These are phyloP conservation scores for Populus simonii DNA, from an alignment of 345 rosid genomes.

Conservation along the genomic window DNA sequence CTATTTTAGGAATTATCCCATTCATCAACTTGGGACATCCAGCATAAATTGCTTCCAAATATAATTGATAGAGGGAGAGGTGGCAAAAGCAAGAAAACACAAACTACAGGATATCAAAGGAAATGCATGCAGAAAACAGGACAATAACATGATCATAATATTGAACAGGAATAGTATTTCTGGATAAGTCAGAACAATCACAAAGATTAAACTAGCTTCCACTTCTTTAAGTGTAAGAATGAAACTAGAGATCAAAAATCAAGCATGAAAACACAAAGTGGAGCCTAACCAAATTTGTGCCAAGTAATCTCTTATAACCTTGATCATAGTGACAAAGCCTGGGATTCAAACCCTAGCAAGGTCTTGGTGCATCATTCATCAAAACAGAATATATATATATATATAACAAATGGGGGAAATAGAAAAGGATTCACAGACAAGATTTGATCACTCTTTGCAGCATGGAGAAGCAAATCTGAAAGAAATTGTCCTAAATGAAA, in stretches of 20 bases:
- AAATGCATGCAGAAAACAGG: background rate
- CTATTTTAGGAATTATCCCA: background rate
- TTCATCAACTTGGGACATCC: background rate
- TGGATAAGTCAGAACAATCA: background rate
- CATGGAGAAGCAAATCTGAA: too few species aligned
- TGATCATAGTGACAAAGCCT: background rate
- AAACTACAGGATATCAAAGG: background rate
- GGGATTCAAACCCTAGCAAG: background rate
- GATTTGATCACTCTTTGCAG: background rate
- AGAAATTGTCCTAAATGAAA: background rate
- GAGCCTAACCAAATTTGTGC: background rate
- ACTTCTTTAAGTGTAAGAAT: background rate
- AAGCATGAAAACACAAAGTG: background rate
- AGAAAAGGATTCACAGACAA: background rate
- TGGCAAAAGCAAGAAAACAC: background rate
- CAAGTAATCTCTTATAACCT: background rate
- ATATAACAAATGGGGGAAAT: background rate
- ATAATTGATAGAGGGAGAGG: background rate
- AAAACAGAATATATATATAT: background rate
- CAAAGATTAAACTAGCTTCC: background rate
- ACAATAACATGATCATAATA: background rate
- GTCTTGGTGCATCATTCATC: background rate
- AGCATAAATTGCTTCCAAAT: background rate
- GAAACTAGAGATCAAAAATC: background rate
- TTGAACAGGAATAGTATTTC: background rate